Evolutionary conservation across 495 filamentous ascomycete genomes (phyloP), one percentile per base, ranked within the genome.

Genomic region (Aspergillus biplanus): DNA sequence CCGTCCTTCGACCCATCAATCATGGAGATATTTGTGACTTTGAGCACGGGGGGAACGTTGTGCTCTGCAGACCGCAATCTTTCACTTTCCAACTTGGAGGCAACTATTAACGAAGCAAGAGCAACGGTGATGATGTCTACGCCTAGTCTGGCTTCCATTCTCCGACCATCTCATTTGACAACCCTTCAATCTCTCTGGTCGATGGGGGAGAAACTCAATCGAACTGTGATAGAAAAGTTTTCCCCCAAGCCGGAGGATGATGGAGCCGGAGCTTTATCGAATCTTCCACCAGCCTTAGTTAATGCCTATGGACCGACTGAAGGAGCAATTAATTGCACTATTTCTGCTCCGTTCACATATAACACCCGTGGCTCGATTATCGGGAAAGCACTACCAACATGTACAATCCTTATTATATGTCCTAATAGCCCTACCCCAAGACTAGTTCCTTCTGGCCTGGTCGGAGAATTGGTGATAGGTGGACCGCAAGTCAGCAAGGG

Each of bases 1-100:
- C 89, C 90, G 0, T 92, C 90, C 0, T 95, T 95, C 65, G 91
- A 95, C 64, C 91, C 93, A 0, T 92, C 89, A 0, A 83, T 93
- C 0, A 93, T 93, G 69, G 91, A 95, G 70, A 91, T 92, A 8
- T 95, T 93, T 77, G 93, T 92, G 65, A 86, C 91, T 0, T 67
- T 91, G 0, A 86, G 84, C 42, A 78, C 87, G 42, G 89, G 89
- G 4, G 75, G 72, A 42, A 92, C 89, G 0, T 80, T 96, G 27
- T 74, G 72, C 59, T 70, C 67, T 6, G 72, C 72, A 9, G 58
- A 69, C n/a, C 67, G 72, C 18, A 62, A 27, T 11, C 62, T 74
- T 4, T 70, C 67, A 13, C 42, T 74, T 32, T 58, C 66, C 6
- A 66, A 74, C 39, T 27, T 70, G 4, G 72, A 74, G 52, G 61